phyloP scores from a whole-genome alignment of 192 early-diverging fungal species.

The Hyaloraphidium curvatum region DNA sequence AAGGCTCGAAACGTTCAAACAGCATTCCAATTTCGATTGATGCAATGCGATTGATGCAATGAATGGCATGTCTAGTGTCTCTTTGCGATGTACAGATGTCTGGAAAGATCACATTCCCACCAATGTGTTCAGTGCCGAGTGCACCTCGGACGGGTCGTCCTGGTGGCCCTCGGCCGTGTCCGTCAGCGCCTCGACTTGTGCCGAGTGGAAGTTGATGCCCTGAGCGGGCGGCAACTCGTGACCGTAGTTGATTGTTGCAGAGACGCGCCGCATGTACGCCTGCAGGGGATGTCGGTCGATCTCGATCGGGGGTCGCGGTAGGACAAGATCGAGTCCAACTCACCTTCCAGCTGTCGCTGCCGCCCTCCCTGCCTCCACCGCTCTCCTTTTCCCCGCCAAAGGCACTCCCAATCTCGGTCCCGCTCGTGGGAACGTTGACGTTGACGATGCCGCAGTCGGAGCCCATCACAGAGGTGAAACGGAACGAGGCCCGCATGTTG shows the following conservation, averaged over 20 bases:
- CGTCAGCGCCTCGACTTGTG: no score
- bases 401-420: constrained; percentile 91
- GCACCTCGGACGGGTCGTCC: no score
- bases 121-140: no score
- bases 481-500: neutral
- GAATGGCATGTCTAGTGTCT: no score
- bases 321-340: constrained; percentile 3
- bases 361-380: constrained; percentile 72
- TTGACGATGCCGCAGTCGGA: constrained; percentile 21
- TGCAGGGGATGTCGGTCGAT: no score
- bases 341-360: constrained; percentile 78
- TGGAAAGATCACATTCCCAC: no score
- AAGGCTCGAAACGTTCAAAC: no score
- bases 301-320: neutral
- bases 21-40: no score
- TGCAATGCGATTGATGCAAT: no score
- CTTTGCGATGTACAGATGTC: no score
- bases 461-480: neutral
- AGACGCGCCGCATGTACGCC: constrained; percentile 18
- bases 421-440: constrained; percentile 91
- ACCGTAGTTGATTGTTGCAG: constrained; percentile 68
- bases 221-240: constrained; percentile 77
- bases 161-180: no score
- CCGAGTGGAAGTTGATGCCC: constrained; percentile 79
- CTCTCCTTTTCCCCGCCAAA: constrained; percentile 98